Evolutionary conservation across 2,329 filamentous ascomycete genomes (phyloP).

Genomic region (Fusarium sp.): DNA sequence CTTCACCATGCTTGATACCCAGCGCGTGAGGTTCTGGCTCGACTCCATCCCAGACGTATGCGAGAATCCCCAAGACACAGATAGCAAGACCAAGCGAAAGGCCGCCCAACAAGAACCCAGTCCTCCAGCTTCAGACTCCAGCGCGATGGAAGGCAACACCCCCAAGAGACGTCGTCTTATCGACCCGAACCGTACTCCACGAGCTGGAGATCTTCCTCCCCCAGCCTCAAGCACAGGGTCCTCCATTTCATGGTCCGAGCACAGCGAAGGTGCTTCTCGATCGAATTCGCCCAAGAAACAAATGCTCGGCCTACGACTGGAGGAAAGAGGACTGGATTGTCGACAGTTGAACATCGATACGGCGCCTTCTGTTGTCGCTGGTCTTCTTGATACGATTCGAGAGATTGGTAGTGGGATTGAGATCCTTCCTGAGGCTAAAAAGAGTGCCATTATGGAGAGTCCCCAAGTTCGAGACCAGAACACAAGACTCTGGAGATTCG

Average conservation of each 20-base stretch:
- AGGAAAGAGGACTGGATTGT: constrained; percentile 26
- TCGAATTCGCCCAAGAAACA: constrained; percentile 39
- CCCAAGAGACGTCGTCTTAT: constrained; percentile 1
- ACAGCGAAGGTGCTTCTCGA: constrained; percentile 18
- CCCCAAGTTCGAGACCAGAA: not conserved
- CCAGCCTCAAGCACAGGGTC: constrained; percentile 1
- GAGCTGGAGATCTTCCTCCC: constrained; percentile 3
- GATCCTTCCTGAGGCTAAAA: constrained; percentile 15
- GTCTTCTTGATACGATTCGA: constrained; percentile 21
- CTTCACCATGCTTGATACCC: constrained; percentile 9
- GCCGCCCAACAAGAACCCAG: constrained; percentile 4
- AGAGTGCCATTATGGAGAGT: constrained; percentile 13
- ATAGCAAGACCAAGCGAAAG: constrained; percentile 11
- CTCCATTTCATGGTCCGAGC: constrained; percentile 25
- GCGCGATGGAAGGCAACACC: constrained; percentile 1
- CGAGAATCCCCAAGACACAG: not conserved
- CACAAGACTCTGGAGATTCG: constrained; percentile 24
- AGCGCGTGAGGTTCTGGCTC: constrained; percentile 11
- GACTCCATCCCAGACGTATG: constrained; percentile 14
- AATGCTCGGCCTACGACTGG: constrained; percentile 25
- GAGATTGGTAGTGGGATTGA: constrained; percentile 30
- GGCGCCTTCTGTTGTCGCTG: not conserved
- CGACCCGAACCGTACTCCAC: constrained; percentile 8
- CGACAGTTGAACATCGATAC: constrained; percentile 12
- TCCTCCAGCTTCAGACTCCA: constrained; percentile 3